Evolutionary conservation across 805 yeast species (phyloP).

Genomic region (Saccharomycopsis vini): DNA sequence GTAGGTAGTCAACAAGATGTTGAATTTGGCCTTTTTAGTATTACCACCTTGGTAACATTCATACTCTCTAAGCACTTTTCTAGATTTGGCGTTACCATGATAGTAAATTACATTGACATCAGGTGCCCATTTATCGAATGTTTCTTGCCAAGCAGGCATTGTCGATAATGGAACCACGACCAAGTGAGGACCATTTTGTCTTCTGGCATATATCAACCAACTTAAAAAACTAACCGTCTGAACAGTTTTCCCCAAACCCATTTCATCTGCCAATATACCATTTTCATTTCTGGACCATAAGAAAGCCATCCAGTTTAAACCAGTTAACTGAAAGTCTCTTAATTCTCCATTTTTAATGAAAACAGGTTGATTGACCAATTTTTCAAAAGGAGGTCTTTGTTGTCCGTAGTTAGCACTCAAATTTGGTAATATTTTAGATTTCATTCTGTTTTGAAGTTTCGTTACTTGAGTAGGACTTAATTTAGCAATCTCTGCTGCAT

Average conservation of each 20-base stretch:
- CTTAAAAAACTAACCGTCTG: constrained; percentile 92
- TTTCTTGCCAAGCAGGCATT: constrained; percentile 98
- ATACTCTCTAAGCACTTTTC: constrained; percentile 71
- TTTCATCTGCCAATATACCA: constrained; percentile 96
- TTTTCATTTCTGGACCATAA: constrained; percentile 96
- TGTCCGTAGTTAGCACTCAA: constrained; percentile 68
- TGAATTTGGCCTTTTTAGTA: constrained; percentile 71
- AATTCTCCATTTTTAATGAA: constrained; percentile 86
- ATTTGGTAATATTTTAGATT: constrained; percentile 78
- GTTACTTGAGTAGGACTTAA: constrained; percentile 78
- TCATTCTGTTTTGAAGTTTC: constrained; percentile 69
- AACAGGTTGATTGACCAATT: constrained; percentile 75
- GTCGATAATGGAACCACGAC: constrained; percentile 96
- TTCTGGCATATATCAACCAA: constrained; percentile 90
- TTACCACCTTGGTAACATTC: constrained; percentile 67
- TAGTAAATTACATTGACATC: constrained; percentile 89
- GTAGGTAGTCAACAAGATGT: constrained; percentile 87
- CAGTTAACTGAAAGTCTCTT: constrained; percentile 96
- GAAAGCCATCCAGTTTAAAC: constrained; percentile 99
- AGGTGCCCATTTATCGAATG: constrained; percentile 96
- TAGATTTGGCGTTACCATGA: constrained; percentile 83
- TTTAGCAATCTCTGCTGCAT: constrained; percentile 77
- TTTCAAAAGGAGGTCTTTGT: constrained; percentile 82
- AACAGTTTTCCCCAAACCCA: constrained; percentile 98
- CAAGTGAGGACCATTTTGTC: constrained; percentile 95